Evolutionary conservation across 768 basidiomycete species (phyloP).

Genomic region (Punctularia strigosozonata): DNA sequence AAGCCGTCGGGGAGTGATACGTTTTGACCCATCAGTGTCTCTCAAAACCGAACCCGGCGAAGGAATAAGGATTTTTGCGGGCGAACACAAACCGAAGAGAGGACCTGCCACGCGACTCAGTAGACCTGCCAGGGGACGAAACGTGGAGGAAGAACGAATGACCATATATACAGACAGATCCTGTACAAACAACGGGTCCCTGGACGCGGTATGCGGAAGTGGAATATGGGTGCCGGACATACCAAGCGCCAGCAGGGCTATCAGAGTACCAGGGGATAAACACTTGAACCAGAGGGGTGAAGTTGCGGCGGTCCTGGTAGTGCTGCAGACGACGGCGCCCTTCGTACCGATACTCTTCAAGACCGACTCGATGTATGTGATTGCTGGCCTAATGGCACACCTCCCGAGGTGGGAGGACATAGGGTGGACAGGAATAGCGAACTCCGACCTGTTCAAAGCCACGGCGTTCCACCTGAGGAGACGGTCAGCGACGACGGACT

Average conservation of each 20-base stretch:
- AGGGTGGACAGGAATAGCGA: conserved; percentile 13
- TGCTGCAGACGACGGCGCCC: background rate
- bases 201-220: background rate
- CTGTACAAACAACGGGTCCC: background rate
- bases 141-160: background rate
- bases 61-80: background rate
- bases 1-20: background rate
- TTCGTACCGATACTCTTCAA: background rate
- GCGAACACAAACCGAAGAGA: background rate
- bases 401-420: conserved; percentile 12
- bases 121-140: background rate
- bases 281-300: background rate
- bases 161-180: background rate
- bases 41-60: background rate
- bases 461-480: conserved; percentile 5
- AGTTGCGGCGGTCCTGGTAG: background rate
- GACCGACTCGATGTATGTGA: conserved; percentile 11
- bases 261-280: background rate
- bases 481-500: conserved; percentile 6
- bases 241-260: background rate
- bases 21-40: background rate
- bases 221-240: background rate
- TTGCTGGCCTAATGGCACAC: conserved; percentile 6
- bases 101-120: background rate
- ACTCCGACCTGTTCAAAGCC: conserved; percentile 7